Base-by-base conservation (phyloP, 1,284 basidiomycete genomes). In the Leccinum fallax region DNA sequence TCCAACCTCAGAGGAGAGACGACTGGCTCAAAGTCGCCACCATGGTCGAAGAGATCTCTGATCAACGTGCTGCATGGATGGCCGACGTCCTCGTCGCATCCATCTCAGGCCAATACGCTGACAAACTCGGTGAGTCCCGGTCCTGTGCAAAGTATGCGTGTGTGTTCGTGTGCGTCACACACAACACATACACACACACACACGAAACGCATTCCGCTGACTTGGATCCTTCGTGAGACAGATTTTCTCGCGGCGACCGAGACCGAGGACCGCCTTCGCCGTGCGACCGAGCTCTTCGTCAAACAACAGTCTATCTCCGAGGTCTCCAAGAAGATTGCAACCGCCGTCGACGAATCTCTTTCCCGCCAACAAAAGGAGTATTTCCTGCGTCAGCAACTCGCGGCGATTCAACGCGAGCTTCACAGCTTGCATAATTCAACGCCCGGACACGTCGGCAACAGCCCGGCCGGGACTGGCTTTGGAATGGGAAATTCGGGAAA, bases 361-460 rank as follows among this genome's bases (percentile, higher is more conserved):
- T 89, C 88, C 30, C 91, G 90, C 63, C 90, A 92, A 67, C 90
- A 93, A 76, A 92, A 92, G 68, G 91, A 92, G 64, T 88, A 88
- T 71, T 92, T 91, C 78, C 81, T 93, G 3, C 87, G 90, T 59
- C 94, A 96, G 72, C 94, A 96, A 72, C 85, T 95, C 53, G 89
- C 92, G 32, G 93, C 92, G 10, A 95, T 96, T 67, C 92, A 95
- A 69, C 88, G 92, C 58, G 94, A 97, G 76, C 83, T 96, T 11
- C 86, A 89, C 43, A 80, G 79, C 16, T 79, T 93, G n/a, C 72
- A 81, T 16, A 73, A 69, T n/a, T 64, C 69, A 40, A 61, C 60
- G 11, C 55, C 69, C 6, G 69, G 71, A 4, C 71, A 58, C 6
- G 11, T 40, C 9, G 56, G 65, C 2, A 58, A n/a, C n/a, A 21